Conservation (phyloP, 2,329 filamentous ascomycete species). For the Emergomyces pasteurianus region DNA sequence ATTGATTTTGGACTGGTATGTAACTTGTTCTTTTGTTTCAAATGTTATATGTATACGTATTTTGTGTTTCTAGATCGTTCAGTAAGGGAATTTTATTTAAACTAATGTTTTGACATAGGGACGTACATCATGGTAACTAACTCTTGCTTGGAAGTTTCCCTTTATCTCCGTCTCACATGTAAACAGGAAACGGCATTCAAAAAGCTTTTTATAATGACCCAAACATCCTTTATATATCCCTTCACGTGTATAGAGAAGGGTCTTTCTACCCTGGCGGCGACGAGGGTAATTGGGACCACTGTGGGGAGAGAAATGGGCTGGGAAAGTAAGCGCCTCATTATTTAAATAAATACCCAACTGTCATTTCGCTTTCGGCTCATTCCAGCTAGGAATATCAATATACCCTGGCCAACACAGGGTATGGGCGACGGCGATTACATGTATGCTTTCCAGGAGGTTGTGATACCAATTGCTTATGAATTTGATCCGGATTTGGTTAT, state of each 20-base stretch:
- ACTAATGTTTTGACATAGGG: conserved; percentile 33
- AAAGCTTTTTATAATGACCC: conserved; percentile 93
- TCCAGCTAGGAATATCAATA: conserved; percentile 48
- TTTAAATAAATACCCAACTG: neutral
- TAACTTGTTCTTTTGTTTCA: neutral
- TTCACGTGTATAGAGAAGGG: conserved; percentile 79
- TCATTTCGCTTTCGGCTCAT: conserved; percentile 7
- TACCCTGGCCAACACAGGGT: conserved; percentile 54
- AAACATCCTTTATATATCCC: conserved; percentile 88
- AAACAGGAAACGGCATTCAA: conserved; percentile 78
- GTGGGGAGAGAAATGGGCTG: conserved; percentile 44
- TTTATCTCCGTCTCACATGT: neutral
- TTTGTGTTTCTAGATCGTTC: too few species aligned
- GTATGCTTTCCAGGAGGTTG: conserved; percentile 86
- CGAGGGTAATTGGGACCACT: conserved; percentile 49
- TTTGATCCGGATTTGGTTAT: conserved; percentile 93
- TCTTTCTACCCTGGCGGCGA: conserved; percentile 64
- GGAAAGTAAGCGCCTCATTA: conserved; percentile 36
- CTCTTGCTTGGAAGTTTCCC: neutral
- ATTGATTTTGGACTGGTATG: conserved; percentile 85
- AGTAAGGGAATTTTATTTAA: neutral
- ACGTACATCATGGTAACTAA: conserved; percentile 51
- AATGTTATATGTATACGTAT: too few species aligned
- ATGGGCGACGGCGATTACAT: conserved; percentile 98
- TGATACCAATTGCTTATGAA: conserved; percentile 91